Evolutionary conservation across 305 asterid species (phyloP), one percentile per base, ranked within the genome.

Genomic region (Ilex paraguariensis): DNA sequence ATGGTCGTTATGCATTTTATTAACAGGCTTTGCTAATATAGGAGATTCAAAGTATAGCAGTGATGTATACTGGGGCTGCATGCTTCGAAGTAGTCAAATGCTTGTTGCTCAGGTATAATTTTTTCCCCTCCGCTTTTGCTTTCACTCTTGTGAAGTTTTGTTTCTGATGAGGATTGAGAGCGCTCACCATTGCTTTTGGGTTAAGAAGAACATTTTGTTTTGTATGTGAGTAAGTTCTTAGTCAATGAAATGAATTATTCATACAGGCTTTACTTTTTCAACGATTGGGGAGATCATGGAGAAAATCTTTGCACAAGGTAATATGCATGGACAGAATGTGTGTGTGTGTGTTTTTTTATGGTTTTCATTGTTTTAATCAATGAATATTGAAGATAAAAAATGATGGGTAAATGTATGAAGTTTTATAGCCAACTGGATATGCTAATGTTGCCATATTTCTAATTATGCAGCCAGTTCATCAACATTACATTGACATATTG

Each of bases 21-120:
- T 30, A 39, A 28, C 65, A 80, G 99, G 99, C 4, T 93, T 93
- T 74, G 50, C 79, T 4, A 81, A 87, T 36, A 87, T 93, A 56
- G 90, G 81, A 65, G 96, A 87, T 59, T 66, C 95, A 4, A 93
- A 90, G 80, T 90, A 84, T 74, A 70, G 65, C 21, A 86, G 95
- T 57, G 96, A 88, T 60, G 89, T 80, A 58, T 70, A 79, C 66
- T 88, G 96, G 96, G 96, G 96, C 31, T 88, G 96, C 75, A 88
- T 88, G 96, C 84, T 86, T 66, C 84, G 96, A 62, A 88, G 96
- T 81, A 86, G 96, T 78, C 96, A 88, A 80, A 88, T 88, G 96
- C 99, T 93, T 77, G 90, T 93, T 69, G 95, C 97, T 59, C 97
- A 93, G 94, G 99, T 70, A 82, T 71, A 64, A 63, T 61, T 60